Percentiles rank a stretch among this genome's conserved stretches.
Evolutionary conservation across 2,329 filamentous ascomycete species (phyloP).

Genomic region (Colletotrichum filicis): DNA sequence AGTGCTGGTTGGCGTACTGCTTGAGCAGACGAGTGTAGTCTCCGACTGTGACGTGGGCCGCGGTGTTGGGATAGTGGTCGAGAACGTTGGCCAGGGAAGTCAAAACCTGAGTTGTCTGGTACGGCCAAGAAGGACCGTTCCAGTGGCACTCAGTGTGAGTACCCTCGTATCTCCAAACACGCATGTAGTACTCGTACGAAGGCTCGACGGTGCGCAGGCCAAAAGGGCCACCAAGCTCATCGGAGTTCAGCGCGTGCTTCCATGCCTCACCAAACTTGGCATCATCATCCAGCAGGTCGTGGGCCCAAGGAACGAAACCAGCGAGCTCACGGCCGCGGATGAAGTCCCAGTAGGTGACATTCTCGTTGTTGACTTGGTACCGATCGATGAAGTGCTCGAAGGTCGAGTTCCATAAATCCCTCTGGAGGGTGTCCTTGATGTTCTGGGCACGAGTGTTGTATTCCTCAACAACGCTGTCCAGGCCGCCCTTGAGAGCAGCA

Average conservation of each 20-base stretch:
- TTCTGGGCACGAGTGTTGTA: constrained; percentile 47
- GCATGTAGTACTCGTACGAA: constrained; percentile 50
- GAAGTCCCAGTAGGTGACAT: constrained; percentile 42
- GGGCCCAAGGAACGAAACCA: constrained; percentile 54
- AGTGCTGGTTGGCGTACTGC: constrained; percentile 52
- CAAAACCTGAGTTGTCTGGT: constrained; percentile 52
- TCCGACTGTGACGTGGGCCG: constrained; percentile 42
- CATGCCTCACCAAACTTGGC: constrained; percentile 46
- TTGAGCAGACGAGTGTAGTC: constrained; percentile 51
- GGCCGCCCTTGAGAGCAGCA: constrained; percentile 47
- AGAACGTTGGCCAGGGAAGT: constrained; percentile 50
- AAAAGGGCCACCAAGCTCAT: constrained; percentile 42
- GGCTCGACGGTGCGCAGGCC: constrained; percentile 55
- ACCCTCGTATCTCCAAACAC: constrained; percentile 30
- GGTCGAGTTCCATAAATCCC: constrained; percentile 49
- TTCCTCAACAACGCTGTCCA: constrained; percentile 38
- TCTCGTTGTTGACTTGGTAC: constrained; percentile 48
- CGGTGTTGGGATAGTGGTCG: constrained; percentile 43
- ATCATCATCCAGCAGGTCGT: constrained; percentile 51
- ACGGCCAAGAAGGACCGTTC: constrained; percentile 59
- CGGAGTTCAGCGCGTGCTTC: constrained; percentile 13
- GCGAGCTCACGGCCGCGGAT: constrained; percentile 48
- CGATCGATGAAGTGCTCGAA: constrained; percentile 53
- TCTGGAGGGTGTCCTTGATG: constrained; percentile 47
- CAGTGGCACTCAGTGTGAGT: constrained; percentile 48